Evolutionary conservation across 2,329 filamentous ascomycete species (phyloP).

Genomic region (Blastomyces parvus): DNA sequence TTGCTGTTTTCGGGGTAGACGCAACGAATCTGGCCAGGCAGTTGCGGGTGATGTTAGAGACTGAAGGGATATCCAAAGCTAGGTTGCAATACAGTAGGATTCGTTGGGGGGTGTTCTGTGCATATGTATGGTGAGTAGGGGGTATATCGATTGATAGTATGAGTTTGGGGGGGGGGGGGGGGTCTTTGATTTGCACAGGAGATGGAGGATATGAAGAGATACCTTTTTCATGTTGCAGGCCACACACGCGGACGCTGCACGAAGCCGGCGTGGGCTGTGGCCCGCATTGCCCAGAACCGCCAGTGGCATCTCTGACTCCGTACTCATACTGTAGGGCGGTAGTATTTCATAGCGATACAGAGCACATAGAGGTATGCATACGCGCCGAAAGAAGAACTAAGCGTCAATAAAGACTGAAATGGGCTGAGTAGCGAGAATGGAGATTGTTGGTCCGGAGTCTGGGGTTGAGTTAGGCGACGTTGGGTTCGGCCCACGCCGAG

Average conservation of each 20-base stretch:
- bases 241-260: constrained; percentile 24
- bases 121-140: too few relatives aligned
- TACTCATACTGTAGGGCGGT: neutral
- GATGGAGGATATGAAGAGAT: neutral
- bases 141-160: too few relatives aligned
- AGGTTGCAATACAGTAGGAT: neutral
- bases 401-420: neutral
- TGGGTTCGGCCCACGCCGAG: neutral
- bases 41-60: neutral
- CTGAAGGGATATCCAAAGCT: neutral
- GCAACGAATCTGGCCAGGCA: constrained; percentile 21
- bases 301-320: constrained; percentile 8
- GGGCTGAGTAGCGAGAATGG: neutral
- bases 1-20: constrained; percentile 19
- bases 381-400: neutral
- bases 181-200: neutral
- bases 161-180: too few relatives aligned
- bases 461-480: neutral
- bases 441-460: neutral
- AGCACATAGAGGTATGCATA: neutral
- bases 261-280: constrained; percentile 20
- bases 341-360: neutral
- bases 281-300: constrained; percentile 6
- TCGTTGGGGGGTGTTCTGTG: too few relatives aligned
- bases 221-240: constrained; percentile 27